These are phyloP conservation scores for Citrus australasica DNA, from an alignment of 345 rosid species.

Conservation along the genomic window DNA sequence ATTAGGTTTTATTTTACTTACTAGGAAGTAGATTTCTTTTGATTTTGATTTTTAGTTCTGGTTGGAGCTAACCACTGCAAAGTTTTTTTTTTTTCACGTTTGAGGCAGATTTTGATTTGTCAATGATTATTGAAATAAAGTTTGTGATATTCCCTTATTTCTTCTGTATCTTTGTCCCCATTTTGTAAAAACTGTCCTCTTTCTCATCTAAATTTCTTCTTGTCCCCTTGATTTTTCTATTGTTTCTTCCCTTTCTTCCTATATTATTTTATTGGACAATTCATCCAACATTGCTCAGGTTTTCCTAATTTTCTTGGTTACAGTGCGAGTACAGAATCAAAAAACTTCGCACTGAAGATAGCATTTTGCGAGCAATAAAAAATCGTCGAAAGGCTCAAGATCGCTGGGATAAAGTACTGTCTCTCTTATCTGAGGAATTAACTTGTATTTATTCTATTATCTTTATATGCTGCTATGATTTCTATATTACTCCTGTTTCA, in stretches of 20 bases:
- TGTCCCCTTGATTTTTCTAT: background rate
- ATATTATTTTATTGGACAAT: background rate
- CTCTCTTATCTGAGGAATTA: conserved; percentile 8
- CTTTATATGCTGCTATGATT: background rate
- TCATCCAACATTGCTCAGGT: background rate
- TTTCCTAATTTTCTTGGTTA: conserved; percentile 23
- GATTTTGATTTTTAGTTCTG: background rate
- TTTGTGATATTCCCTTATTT: background rate
- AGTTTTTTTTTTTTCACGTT: no score
- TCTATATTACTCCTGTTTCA: conserved; percentile 1
- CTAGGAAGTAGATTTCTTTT: background rate
- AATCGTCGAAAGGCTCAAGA: conserved; percentile 72
- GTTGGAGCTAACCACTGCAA: background rate
- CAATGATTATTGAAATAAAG: background rate
- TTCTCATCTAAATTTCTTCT: background rate
- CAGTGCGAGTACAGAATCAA: conserved; percentile 87
- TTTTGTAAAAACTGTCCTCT: background rate
- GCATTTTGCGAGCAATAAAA: conserved; percentile 55
- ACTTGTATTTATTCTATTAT: background rate
- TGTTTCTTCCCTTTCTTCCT: background rate
- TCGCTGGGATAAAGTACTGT: conserved; percentile 82
- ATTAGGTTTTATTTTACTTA: background rate
- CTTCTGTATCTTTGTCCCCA: background rate
- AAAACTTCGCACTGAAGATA: conserved; percentile 81
- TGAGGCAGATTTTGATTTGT: background rate